phyloP scores from a whole-genome alignment of 2,329 filamentous ascomycete species.

The Sphaceloma murrayae region DNA sequence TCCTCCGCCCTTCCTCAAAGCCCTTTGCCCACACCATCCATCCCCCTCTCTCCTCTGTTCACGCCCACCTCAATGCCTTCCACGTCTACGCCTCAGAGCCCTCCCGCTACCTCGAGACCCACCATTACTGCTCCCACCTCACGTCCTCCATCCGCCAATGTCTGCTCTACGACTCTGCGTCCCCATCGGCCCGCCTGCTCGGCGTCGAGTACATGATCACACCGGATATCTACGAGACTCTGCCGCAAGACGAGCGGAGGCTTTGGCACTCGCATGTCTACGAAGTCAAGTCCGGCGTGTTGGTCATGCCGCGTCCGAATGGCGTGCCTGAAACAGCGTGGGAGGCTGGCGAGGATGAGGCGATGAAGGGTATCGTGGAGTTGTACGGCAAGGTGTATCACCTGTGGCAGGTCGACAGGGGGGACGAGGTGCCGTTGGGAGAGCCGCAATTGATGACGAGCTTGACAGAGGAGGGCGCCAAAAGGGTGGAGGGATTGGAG shows the following conservation, averaged over 20 bases:
- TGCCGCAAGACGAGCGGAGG: slow-evolving; percentile 57
- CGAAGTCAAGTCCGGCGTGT: slow-evolving; percentile 69
- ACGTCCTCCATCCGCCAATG: slow-evolving; percentile 67
- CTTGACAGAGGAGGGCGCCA: slow-evolving; percentile 36
- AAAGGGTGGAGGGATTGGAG: slow-evolving; percentile 40
- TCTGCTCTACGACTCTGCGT: slow-evolving; percentile 67
- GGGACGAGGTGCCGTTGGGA: slow-evolving; percentile 54
- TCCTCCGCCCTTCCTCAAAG: slow-evolving; percentile 1
- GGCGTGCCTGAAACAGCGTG: slow-evolving; percentile 51
- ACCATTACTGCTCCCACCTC: slow-evolving; percentile 77
- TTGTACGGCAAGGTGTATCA: slow-evolving; percentile 81
- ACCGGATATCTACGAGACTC: slow-evolving; percentile 54
- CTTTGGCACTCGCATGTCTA: slow-evolving; percentile 73
- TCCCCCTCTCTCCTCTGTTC: slow-evolving; percentile 5
- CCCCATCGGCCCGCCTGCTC: slow-evolving; percentile 60
- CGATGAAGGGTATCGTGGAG: slow-evolving; percentile 67
- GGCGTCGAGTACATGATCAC: slow-evolving; percentile 86
- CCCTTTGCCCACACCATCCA: slow-evolving; percentile 2
- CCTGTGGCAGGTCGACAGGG: slow-evolving; percentile 74
- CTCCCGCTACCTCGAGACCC: slow-evolving; percentile 60
- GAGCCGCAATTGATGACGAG: slow-evolving; percentile 56
- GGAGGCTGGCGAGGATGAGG: slow-evolving; percentile 66
- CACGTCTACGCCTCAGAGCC: slow-evolving; percentile 71
- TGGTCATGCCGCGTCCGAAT: slow-evolving; percentile 60
- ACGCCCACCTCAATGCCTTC: slow-evolving; percentile 74